Evolutionary conservation across 108 stramenopile genomes (phyloP), one percentile per base, ranked within the genome.

Genomic region (Cylindrotheca fusiformis): DNA sequence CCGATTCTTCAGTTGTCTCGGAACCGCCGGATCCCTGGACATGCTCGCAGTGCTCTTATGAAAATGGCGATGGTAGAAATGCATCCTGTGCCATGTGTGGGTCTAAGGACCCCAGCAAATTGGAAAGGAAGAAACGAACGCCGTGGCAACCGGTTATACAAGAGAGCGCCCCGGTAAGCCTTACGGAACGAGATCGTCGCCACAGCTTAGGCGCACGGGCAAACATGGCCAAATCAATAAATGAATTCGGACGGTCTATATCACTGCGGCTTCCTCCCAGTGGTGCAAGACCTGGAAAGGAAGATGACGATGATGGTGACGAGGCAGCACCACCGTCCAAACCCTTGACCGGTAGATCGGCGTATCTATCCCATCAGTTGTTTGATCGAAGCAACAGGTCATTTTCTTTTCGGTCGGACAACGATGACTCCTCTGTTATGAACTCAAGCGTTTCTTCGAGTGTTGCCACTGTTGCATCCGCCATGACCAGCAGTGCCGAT

Each of bases 1-100:
- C 36, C 6, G 36, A 41, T 41, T 41, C 36, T 6, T 41, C 36
- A 14, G 36, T 41, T 14, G 6, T 10, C 36, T 41, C 36, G 14
- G 36, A 51, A 51, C 50, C 10, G 21, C 50, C 21, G n/a, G n/a
- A n/a, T n/a, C 21, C 51, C 0, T 64, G 63, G 63, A 23, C 3
- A 21, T 64, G 63, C 49, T 0, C 50, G 10, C 28, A 53, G 3
- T 64, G 63, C 21, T 53, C 52, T 25, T 64, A 64, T 30, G 18
- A 25, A 18, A 64, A 64, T 26, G 63, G 30, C 5, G 63, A 64
- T 53, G 2, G 20, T 24, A 46, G 31, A 33, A 64, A 64, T 25
- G 52, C 22, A 41, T 23, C 17, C 4, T 64, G 63, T 44, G 63
- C 63, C 5, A 14, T 64, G 23, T 64, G 63, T 20, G 63, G 63